A percentile compares a stretch with the other conserved stretches of the same genome.
Conservation (phyloP, 2,329 filamentous ascomycete genomes). For the Tolypocladium amazonense region DNA sequence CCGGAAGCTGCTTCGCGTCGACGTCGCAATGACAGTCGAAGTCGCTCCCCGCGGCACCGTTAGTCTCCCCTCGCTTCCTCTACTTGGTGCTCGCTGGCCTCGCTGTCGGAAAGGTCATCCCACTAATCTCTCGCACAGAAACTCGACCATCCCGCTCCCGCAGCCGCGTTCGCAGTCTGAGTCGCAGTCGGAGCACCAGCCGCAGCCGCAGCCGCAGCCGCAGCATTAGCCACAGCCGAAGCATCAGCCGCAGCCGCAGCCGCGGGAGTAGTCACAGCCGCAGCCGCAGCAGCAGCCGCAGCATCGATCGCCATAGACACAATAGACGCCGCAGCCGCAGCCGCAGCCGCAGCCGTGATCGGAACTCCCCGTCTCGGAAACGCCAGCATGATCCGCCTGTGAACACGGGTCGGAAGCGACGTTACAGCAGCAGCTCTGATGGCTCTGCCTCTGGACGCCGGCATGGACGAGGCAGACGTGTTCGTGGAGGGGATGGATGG, state of each 20-base stretch:
- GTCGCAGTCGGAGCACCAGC: neutral
- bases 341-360: neutral
- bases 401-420: neutral
- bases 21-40: slow-evolving; percentile 10
- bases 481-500: neutral
- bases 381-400: neutral
- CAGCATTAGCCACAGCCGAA: slow-evolving; percentile 1
- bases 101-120: slow-evolving; percentile 43
- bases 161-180: slow-evolving; percentile 12
- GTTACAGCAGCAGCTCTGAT: slow-evolving; percentile 5
- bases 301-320: slow-evolving; percentile 6
- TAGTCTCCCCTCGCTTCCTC: slow-evolving; percentile 25
- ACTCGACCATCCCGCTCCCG: slow-evolving; percentile 31
- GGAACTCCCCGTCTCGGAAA: neutral
- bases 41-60: slow-evolving; percentile 10
- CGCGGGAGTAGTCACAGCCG: slow-evolving; percentile 7
- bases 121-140: slow-evolving; percentile 34
- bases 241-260: slow-evolving; percentile 1
- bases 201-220: slow-evolving; percentile 2
- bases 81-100: slow-evolving; percentile 25
- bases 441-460: slow-evolving; percentile 1
- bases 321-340: slow-evolving; percentile 3
- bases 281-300: slow-evolving; percentile 2
- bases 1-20: slow-evolving; percentile 15
- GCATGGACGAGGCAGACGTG: slow-evolving; percentile 1